These are phyloP conservation scores for Samsoniella hepiali DNA, from an alignment of 2,329 filamentous ascomycete species.

Conservation along the genomic window DNA sequence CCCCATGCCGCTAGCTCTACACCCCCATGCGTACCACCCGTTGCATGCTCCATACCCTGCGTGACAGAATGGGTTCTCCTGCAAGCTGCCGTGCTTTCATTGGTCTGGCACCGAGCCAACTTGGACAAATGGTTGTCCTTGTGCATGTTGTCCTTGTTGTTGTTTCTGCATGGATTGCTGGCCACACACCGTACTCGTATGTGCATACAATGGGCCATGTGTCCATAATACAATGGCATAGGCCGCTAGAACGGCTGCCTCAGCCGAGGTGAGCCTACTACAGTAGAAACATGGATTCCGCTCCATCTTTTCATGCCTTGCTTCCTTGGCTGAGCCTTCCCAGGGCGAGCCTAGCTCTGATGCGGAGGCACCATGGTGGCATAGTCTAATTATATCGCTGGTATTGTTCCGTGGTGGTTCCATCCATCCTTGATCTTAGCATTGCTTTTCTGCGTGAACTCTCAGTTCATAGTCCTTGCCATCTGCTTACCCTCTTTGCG, in stretches of 20 bases:
- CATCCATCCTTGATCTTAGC: constrained; percentile 20
- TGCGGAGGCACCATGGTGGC: constrained; percentile 16
- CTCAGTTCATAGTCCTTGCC: constrained; percentile 10
- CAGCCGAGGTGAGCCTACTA: constrained; percentile 17
- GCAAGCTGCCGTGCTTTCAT: constrained; percentile 4
- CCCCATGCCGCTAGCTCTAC: constrained; percentile 6
- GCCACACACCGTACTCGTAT: constrained; percentile 14
- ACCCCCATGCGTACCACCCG: constrained; percentile 11
- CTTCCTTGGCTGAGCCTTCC: constrained; percentile 9
- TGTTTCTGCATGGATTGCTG: neutral
- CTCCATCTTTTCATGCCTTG: constrained; percentile 18
- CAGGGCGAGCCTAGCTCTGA: constrained; percentile 14
- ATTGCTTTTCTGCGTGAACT: constrained; percentile 13
- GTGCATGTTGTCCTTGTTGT: neutral
- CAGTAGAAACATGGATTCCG: constrained; percentile 9
- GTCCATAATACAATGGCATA: constrained; percentile 14
- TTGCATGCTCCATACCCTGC: constrained; percentile 16
- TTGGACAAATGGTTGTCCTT: constrained; percentile 7
- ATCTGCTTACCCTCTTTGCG: neutral
- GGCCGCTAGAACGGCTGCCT: constrained; percentile 13
- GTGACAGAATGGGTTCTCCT: constrained; percentile 14
- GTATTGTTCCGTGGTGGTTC: constrained; percentile 17
- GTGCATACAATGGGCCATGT: constrained; percentile 12
- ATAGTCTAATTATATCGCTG: constrained; percentile 19
- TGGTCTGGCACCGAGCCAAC: neutral